Evolutionary conservation across 495 filamentous ascomycete genomes (phyloP), one percentile per base, ranked within the genome.

Genomic region (Lichenothelia convexa): DNA sequence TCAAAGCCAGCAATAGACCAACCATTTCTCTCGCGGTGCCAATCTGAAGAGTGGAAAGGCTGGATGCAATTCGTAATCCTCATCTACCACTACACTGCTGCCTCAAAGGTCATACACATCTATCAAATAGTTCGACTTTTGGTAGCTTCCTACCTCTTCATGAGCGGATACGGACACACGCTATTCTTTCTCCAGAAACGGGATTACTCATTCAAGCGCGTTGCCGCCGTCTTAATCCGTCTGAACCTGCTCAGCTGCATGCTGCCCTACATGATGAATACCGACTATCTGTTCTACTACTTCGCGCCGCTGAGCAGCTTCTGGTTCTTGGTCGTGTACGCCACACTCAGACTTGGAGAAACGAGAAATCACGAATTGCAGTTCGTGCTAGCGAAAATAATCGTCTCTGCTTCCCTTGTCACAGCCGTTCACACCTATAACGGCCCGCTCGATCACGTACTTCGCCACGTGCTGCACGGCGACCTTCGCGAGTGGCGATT

Each of bases 21-120:
- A 17, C 37, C 43, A 13, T 70, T 66, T 38, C 54, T 76, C 12
- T 58, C 60, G 5, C 53, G 67, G 41, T 50, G 63, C 13, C 71
- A 74, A 42, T 69, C 65, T 3, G 60, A 75, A 43, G 73, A 78
- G 46, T 72, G 67, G 62, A 76, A 75, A 55, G 73, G 73, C 12
- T 65, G 69, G 61, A 69, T 76, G 68, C 71, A 75, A 40, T 52
- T 64, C 33, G 41, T 67, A 17, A 61, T 77, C 15, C 54, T 76
- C 18, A 55, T 70, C 20, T 74, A 72, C 45, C 63, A 71, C 40
- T 76, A 67, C 41, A 65, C 66, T 29, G 57, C 62, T 19, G 67
- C 60, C 18, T 70, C 67, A 6, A 59, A 55, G 32, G 40, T 54
- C 2, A 45, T 71, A 1, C 57, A 57, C 49, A 60, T 73, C 27